phyloP scores from a whole-genome alignment of 257 asterid genomes.

The Striga asiatica region DNA sequence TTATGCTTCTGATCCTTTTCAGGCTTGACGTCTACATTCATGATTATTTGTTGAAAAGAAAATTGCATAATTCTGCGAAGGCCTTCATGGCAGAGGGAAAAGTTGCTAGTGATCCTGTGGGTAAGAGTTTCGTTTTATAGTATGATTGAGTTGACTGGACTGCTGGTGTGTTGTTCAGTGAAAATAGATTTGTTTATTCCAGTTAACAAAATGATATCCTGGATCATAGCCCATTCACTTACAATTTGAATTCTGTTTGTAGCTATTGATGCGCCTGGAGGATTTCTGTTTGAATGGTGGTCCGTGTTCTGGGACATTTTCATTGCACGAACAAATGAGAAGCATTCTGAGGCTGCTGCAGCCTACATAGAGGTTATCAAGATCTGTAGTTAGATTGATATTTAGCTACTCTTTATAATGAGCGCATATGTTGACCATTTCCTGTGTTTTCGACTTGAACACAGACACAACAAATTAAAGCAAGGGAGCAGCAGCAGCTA shows the following conservation, averaged over 20 bases:
- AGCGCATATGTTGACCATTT: background rate
- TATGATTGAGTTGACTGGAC: background rate
- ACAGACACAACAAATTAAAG: conserved; percentile 75
- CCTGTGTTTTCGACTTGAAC: conserved; percentile 10
- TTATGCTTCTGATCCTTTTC: background rate
- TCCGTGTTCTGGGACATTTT: conserved; percentile 90
- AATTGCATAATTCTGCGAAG: conserved; percentile 68
- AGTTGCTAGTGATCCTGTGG: conserved; percentile 85
- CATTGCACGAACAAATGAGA: conserved; percentile 81
- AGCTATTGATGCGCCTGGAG: conserved; percentile 95
- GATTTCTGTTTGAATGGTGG: conserved; percentile 92
- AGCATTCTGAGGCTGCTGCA: conserved; percentile 89
- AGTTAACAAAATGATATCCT: background rate
- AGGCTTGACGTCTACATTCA: conserved; percentile 95
- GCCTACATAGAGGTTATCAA: conserved; percentile 70
- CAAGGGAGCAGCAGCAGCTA: conserved; percentile 76
- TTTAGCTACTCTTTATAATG: background rate
- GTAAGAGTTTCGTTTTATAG: conserved; percentile 23
- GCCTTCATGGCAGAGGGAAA: conserved; percentile 86
- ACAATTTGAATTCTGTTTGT: conserved; percentile 9
- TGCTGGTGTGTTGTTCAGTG: conserved; percentile 16
- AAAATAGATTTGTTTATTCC: background rate
- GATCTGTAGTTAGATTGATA: background rate
- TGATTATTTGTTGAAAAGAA: conserved; percentile 68
- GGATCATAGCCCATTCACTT: background rate